Base-by-base conservation (phyloP, 306 rosid species). In the Comarum palustre region DNA sequence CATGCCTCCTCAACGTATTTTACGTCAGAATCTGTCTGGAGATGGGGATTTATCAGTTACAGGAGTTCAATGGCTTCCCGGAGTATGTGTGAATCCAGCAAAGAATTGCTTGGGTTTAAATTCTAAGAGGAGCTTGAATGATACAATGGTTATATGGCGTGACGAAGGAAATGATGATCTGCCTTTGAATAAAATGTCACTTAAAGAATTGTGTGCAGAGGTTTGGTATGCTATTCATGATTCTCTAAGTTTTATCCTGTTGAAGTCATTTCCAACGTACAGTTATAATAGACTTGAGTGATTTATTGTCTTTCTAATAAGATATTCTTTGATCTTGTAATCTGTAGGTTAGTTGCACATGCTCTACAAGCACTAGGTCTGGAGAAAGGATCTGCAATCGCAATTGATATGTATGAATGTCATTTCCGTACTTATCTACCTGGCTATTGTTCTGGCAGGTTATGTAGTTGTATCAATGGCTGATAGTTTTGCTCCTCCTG, bases 331-430 rank as follows among this genome's bases (percentile, higher is more conserved):
- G 78, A 75, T 63, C 64, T 68, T 83, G 17, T 73, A 64, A 68
- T 76, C 42, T 89, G 77, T 80, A 91, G 99, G 99, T 80, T 88
- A 74, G 95, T 89, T 57, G 97, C 99, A 12, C 80, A 86, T 80
- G 96, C 90, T 72, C 85, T 94, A 51, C 75, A 84, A 77, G 84
- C 88, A 32, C 80, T 89, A 82, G 89, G 81, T 50, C 81, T 94
- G 77, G 95, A 85, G 83, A 82, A 82, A 55, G 96, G 99, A 84
- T 88, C 95, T 80, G 91, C 99, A 77, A 81, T 94, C 73, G 97
- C 97, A 11, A 91, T 94, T 80, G 92, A 91, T 81, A 94, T 94
- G 99, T 67, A 94, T 94, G 99, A 71, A 86, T 85, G 90, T 84
- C 76, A 82, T 60, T 67, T 85, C 97, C n/a, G 85, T 91, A 65